phyloP scores from a whole-genome alignment of 2,329 filamentous ascomycete genomes.

The Stemphylium vesicarium region DNA sequence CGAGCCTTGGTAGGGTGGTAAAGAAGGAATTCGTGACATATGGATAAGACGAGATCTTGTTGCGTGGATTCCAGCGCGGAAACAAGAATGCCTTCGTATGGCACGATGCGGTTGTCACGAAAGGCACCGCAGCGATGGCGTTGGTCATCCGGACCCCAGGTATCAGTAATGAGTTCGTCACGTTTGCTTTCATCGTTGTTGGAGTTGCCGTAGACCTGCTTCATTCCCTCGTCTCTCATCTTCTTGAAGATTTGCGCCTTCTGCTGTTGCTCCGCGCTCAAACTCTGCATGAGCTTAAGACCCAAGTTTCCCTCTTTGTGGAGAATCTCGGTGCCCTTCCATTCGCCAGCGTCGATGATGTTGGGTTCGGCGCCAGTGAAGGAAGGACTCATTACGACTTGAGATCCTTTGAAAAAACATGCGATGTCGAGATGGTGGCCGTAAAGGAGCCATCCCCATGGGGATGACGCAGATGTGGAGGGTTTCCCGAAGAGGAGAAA shows the following conservation, averaged over 20 bases:
- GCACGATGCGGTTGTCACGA: constrained; percentile 77
- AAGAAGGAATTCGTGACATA: constrained; percentile 69
- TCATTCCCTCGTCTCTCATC: constrained; percentile 71
- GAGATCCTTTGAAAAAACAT: constrained; percentile 68
- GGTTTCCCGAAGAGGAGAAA: constrained; percentile 73
- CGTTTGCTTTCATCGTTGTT: constrained; percentile 32
- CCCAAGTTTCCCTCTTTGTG: constrained; percentile 69
- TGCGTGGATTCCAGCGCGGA: constrained; percentile 57
- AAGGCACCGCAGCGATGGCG: constrained; percentile 79
- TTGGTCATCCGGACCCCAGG: constrained; percentile 84
- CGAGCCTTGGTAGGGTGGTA: constrained; percentile 69
- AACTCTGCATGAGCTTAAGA: constrained; percentile 71
- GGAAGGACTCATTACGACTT: constrained; percentile 74
- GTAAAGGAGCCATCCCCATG: constrained; percentile 78
- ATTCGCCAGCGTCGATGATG: constrained; percentile 69
- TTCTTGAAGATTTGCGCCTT: constrained; percentile 64
- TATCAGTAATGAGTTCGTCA: constrained; percentile 56
- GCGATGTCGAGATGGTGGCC: constrained; percentile 80
- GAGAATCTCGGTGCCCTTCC: constrained; percentile 70
- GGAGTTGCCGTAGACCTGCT: constrained; percentile 46
- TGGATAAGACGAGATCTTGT: constrained; percentile 61
- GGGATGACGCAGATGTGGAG: constrained; percentile 54
- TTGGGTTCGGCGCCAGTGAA: constrained; percentile 85
- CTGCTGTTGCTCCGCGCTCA: constrained; percentile 55
- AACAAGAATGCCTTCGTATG: constrained; percentile 70